These are phyloP conservation scores for Hypoxylon cercidicola DNA, from an alignment of 495 filamentous ascomycete genomes.

Conservation along the genomic window DNA sequence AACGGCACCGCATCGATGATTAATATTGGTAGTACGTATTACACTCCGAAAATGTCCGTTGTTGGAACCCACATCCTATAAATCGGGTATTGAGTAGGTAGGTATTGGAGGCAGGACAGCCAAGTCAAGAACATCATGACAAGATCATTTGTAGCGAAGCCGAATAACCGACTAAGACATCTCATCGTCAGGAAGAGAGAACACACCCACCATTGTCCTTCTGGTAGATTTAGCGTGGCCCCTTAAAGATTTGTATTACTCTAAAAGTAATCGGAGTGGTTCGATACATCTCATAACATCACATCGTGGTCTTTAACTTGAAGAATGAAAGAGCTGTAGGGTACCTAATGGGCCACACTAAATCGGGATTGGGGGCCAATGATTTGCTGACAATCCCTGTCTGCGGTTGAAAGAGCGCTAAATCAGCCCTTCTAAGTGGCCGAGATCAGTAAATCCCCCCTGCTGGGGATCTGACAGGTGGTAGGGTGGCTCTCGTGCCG, in stretches of 20 bases:
- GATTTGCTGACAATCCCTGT: constrained; percentile 1
- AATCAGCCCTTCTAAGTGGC: constrained; percentile 13
- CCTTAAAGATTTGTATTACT: neutral
- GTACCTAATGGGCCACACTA: constrained; percentile 1
- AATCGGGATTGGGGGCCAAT: neutral
- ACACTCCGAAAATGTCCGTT: neutral
- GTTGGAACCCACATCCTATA: neutral
- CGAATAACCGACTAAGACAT: no score
- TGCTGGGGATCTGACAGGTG: neutral
- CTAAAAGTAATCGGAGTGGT: neutral
- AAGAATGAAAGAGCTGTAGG: constrained; percentile 44
- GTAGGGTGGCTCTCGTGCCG: neutral
- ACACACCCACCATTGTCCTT: neutral
- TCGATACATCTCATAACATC: constrained; percentile 41
- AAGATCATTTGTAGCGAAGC: no score
- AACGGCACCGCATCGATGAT: neutral
- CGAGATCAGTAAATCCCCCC: constrained; percentile 1
- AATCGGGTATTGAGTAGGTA: neutral
- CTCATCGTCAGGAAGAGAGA: neutral
- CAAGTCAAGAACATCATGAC: neutral
- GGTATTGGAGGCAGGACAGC: neutral
- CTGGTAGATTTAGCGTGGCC: neutral
- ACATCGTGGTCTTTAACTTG: constrained; percentile 76
- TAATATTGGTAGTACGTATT: neutral
- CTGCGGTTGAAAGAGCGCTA: neutral